Conservation (phyloP, 768 basidiomycete species). For the Suillus alpinus region DNA sequence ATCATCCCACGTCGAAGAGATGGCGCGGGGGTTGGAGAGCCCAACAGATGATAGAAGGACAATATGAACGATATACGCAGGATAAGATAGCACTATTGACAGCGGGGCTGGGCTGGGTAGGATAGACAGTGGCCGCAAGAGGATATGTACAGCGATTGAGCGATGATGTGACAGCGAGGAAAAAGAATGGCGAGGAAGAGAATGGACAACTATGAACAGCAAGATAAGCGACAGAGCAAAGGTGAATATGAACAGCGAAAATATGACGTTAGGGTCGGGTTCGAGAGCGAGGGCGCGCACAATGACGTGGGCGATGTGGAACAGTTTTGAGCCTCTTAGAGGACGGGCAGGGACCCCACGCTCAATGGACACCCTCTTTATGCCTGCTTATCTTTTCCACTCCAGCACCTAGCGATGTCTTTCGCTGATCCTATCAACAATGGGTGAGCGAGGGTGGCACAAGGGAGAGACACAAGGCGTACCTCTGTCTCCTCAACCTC, state of each 20-base stretch:
- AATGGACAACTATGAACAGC: not conserved
- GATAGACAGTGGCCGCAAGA: not conserved
- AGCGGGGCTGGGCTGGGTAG: not conserved
- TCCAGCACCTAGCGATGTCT: constrained; percentile 33
- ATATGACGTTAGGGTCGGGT: not conserved
- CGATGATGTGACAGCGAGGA: not conserved
- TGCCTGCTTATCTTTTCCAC: constrained; percentile 37
- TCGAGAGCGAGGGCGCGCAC: not conserved
- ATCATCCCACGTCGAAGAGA: not conserved
- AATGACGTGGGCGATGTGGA: no score
- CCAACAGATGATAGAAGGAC: not conserved
- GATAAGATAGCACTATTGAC: not conserved
- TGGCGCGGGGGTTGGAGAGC: not conserved
- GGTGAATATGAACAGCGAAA: not conserved
- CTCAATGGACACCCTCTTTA: constrained; percentile 11
- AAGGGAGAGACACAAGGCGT: not conserved
- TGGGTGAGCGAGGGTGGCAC: not conserved
- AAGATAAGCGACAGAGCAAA: not conserved
- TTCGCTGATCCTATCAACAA: constrained; percentile 24
- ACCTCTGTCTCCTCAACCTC: constrained; percentile 15
- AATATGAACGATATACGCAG: not conserved
- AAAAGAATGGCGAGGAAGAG: not conserved
- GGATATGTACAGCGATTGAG: not conserved
- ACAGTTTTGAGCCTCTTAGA: no score
- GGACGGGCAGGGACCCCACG: not conserved